A percentile compares a stretch with the other conserved stretches of the same genome.
Conservation (phyloP, 129 eudicot species). For the Mikania micrantha region DNA sequence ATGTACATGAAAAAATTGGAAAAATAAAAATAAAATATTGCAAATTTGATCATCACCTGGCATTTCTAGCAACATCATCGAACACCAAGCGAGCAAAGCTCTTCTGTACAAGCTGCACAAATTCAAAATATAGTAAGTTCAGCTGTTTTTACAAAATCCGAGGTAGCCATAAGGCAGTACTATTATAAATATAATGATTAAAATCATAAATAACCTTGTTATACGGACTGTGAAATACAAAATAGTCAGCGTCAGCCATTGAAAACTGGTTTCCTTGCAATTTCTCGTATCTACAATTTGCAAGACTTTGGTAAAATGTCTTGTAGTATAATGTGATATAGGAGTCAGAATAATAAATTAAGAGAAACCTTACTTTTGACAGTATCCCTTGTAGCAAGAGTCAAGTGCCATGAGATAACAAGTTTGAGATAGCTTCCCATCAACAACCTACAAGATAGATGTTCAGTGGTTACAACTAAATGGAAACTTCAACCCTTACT, state of each 20-base stretch:
- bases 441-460: conserved; percentile 59
- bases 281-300: conserved; percentile 42
- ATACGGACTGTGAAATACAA: conserved; percentile 87
- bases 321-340: neutral
- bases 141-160: neutral
- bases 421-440: conserved; percentile 92
- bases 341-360: neutral
- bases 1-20: neutral
- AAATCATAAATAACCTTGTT: conserved; percentile 52
- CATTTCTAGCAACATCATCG: conserved; percentile 57
- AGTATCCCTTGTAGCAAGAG: conserved; percentile 63
- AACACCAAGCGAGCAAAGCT: conserved; percentile 70
- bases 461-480: neutral
- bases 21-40: neutral
- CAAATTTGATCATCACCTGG: conserved; percentile 37
- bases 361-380: conserved; percentile 34
- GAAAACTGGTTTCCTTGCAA: conserved; percentile 70
- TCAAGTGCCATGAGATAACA: conserved; percentile 90
- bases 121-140: conserved; percentile 1
- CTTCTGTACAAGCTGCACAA: conserved; percentile 89
- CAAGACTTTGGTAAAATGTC: neutral
- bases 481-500: neutral
- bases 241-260: conserved; percentile 56
- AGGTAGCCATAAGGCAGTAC: neutral
- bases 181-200: neutral